Conservation (phyloP, 352 stramenopile species). For the Pythium insidiosum region DNA sequence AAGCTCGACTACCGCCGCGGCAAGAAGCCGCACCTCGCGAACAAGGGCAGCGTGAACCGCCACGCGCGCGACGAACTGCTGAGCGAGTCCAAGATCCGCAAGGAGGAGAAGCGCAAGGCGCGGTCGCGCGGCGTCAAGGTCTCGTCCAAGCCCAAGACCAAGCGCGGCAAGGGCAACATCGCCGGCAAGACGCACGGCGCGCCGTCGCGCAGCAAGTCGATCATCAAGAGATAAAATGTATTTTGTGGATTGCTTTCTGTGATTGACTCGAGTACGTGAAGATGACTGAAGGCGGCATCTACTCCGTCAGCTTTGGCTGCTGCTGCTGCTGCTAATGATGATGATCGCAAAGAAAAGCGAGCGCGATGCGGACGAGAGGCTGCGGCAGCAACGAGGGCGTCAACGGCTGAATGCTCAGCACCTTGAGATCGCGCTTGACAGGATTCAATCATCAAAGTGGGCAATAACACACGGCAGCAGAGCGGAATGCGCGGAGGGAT, state of each 20-base stretch:
- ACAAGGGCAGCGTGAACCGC: slow-evolving; percentile 56
- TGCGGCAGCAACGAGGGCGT: slow-evolving; percentile 30
- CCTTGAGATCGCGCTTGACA: slow-evolving; percentile 43
- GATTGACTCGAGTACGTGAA: not conserved
- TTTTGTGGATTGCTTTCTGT: not conserved
- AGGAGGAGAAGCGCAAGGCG: slow-evolving; percentile 80
- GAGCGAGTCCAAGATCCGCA: slow-evolving; percentile 72
- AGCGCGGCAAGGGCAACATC: slow-evolving; percentile 66
- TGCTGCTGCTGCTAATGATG: not conserved
- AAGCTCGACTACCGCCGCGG: slow-evolving; percentile 76
- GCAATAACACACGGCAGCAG: no score
- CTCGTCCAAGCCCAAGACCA: slow-evolving; percentile 27
- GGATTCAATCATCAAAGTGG: no score
- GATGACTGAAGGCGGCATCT: no score
- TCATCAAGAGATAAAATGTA: slow-evolving; percentile 32
- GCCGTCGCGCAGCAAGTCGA: slow-evolving; percentile 76
- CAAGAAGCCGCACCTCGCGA: slow-evolving; percentile 53
- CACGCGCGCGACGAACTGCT: slow-evolving; percentile 74
- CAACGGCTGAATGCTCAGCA: slow-evolving; percentile 33
- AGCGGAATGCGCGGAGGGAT: no score
- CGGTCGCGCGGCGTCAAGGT: slow-evolving; percentile 74
- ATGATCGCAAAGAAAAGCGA: slow-evolving; percentile 23
- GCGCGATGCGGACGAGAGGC: slow-evolving; percentile 25
- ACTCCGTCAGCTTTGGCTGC: no score
- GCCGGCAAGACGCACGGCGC: slow-evolving; percentile 77